These are phyloP conservation scores for Quercus tomentella DNA, from an alignment of 331 rosid species.

Conservation along the genomic window DNA sequence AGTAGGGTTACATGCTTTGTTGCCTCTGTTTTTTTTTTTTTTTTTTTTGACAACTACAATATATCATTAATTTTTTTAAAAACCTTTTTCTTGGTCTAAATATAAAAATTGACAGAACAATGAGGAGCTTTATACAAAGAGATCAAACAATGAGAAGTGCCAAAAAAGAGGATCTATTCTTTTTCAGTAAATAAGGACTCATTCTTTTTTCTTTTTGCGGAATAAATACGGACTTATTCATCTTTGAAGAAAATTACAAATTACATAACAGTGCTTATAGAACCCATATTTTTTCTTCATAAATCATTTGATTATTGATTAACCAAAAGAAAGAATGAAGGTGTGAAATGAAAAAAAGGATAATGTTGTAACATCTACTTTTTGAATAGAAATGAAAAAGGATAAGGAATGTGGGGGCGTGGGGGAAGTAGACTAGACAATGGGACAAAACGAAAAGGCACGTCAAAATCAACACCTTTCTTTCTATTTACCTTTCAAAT, in stretches of 20 bases:
- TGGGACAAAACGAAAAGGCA: neutral
- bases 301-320: too few species aligned
- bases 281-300: too few species aligned
- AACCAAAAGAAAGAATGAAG: too few species aligned
- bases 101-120: too few species aligned
- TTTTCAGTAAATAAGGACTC: neutral
- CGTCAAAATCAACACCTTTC: constrained; percentile 19
- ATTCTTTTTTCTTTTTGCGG: neutral
- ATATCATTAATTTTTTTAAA: too few species aligned
- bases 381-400: neutral
- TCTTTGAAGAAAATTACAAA: neutral
- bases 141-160: neutral
- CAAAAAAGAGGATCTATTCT: neutral
- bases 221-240: neutral
- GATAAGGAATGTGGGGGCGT: neutral
- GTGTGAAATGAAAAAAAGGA: too few species aligned
- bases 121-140: too few species aligned
- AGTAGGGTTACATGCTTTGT: too few species aligned
- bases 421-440: neutral
- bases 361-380: neutral
- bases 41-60: too few species aligned
- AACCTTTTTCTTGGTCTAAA: too few species aligned
- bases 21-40: too few species aligned
- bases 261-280: neutral
- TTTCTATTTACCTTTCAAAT: neutral